These are phyloP conservation scores for Lathyrus tuberosus DNA, from an alignment of 306 rosid species.

Conservation along the genomic window DNA sequence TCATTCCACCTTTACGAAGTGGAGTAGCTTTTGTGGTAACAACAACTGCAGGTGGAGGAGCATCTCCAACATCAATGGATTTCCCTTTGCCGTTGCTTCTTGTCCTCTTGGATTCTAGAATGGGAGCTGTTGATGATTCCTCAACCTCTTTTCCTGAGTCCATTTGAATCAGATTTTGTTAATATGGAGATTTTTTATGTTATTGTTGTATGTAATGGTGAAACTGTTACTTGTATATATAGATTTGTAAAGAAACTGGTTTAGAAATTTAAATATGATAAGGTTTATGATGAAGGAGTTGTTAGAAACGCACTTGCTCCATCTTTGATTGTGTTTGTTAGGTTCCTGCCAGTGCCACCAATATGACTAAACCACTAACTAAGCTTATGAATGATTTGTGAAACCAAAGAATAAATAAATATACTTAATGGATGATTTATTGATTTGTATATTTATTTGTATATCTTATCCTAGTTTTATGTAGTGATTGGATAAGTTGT, in stretches of 20 bases:
- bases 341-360: constrained; percentile 10
- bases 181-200: no score
- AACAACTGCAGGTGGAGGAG: constrained; percentile 26
- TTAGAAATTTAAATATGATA: constrained; percentile 29
- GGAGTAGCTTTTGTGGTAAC: constrained; percentile 48
- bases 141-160: constrained; percentile 41
- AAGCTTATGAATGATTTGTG: constrained; percentile 5
- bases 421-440: not conserved
- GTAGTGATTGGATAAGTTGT: constrained; percentile 4
- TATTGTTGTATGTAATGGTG: not conserved
- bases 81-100: constrained; percentile 55
- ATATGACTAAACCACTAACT: constrained; percentile 30
- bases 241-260: constrained; percentile 16
- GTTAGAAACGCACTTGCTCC: constrained; percentile 52
- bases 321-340: constrained; percentile 36
- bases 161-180: constrained; percentile 37
- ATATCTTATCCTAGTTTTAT: constrained; percentile 6
- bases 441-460: not conserved
- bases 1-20: constrained; percentile 42
- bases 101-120: constrained; percentile 46
- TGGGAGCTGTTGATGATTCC: constrained; percentile 28
- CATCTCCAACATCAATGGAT: constrained; percentile 25
- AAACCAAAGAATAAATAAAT: not conserved
- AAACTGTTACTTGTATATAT: constrained; percentile 29
- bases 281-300: constrained; percentile 39